A percentile compares a stretch with the other conserved stretches of the same genome.
These are phyloP conservation scores for Naganishia vishniacii DNA, from an alignment of 768 basidiomycete genomes.

Conservation along the genomic window DNA sequence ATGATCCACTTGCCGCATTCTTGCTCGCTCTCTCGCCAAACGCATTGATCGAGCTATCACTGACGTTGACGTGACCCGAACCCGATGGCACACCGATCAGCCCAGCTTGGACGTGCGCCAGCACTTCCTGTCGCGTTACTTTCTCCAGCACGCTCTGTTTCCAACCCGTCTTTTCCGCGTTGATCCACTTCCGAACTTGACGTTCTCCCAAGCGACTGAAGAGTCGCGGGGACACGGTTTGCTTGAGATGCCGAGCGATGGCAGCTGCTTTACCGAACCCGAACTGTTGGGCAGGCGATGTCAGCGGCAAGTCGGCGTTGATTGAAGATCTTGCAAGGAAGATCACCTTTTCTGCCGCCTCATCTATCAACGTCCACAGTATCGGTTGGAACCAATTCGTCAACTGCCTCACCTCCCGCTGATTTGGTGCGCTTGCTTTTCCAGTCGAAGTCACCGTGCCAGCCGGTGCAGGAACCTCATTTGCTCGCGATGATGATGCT, in stretches of 20 bases:
- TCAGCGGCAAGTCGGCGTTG: too few species aligned
- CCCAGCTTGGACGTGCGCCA: constrained; percentile 14
- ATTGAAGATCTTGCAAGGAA: too few species aligned
- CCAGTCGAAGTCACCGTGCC: neutral
- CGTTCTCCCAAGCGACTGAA: constrained; percentile 8
- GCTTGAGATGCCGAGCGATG: constrained; percentile 5
- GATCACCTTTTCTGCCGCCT: constrained; percentile 9
- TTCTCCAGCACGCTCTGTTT: neutral
- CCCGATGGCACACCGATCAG: neutral
- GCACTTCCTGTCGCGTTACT: constrained; percentile 3
- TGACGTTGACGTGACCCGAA: neutral
- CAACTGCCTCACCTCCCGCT: constrained; percentile 8
- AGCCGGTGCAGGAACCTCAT: neutral
- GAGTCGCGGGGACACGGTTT: constrained; percentile 2
- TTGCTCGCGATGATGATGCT: neutral
- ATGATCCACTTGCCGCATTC: neutral
- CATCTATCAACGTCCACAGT: constrained; percentile 9
- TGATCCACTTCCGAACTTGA: constrained; percentile 14
- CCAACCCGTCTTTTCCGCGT: constrained; percentile 8
- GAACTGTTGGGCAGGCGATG: neutral
- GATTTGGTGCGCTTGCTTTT: neutral
- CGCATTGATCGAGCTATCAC: neutral
- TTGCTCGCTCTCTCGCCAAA: neutral
- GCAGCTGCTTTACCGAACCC: neutral
- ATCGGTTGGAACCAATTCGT: constrained; percentile 15